Conservation (phyloP, 225 moss, liverwort and hornwort species). For the Polytrichum formosum region DNA sequence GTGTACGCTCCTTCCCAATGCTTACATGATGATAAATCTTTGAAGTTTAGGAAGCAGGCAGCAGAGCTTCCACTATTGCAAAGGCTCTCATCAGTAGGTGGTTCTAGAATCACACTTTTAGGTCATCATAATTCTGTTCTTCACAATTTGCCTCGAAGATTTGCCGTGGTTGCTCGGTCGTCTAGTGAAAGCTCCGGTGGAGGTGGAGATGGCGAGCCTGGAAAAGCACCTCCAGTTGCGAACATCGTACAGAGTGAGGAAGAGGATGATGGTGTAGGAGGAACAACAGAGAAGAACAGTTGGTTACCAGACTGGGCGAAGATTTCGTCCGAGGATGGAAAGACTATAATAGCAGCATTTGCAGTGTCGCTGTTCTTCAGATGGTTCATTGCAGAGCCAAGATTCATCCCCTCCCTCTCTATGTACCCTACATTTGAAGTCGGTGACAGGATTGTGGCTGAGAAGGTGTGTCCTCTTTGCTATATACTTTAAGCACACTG, state of each 20-base stretch:
- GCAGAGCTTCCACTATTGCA: background rate
- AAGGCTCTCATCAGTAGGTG: background rate
- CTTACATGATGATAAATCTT: background rate
- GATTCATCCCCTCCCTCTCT: constrained; percentile 64
- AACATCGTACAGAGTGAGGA: constrained; percentile 1
- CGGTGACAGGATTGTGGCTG: constrained; percentile 59
- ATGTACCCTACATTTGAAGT: constrained; percentile 75
- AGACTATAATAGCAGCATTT: constrained; percentile 60
- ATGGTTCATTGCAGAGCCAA: constrained; percentile 56
- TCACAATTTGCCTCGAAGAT: background rate
- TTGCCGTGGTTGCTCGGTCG: background rate
- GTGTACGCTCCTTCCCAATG: background rate
- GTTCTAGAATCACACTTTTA: constrained; percentile 2
- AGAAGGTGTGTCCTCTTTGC: constrained; percentile 37
- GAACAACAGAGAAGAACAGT: constrained; percentile 13
- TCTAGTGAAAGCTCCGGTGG: constrained; percentile 10
- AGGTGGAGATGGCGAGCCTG: constrained; percentile 2
- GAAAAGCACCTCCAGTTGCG: background rate
- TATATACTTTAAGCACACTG: too few relatives aligned
- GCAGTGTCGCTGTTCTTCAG: constrained; percentile 59
- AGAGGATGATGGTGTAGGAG: constrained; percentile 13
- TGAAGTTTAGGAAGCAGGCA: too few relatives aligned
- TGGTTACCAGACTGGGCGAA: constrained; percentile 69
- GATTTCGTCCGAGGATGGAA: constrained; percentile 60
- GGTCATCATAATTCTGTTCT: constrained; percentile 1